Evolutionary conservation across 2,329 filamentous ascomycete species (phyloP), one percentile per base, ranked within the genome.

Genomic region (Beauveria sp.): DNA sequence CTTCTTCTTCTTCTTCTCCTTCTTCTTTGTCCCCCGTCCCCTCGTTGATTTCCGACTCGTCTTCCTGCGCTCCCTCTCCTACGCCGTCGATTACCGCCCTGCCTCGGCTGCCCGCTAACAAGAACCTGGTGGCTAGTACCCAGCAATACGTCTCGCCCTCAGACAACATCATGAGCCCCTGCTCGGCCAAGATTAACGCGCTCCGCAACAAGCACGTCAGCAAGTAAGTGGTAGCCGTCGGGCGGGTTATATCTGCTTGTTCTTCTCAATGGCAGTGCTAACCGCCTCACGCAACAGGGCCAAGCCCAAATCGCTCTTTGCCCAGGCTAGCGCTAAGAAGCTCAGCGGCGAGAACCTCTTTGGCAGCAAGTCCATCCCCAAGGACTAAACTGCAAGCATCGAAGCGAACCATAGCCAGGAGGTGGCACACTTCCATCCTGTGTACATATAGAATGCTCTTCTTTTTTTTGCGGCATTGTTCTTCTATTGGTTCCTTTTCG

Each of bases 151-250:
- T 92, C 72, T 92, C 89, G 20, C 91, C 91, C 3, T 92, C 89
- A n/a, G 91, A 96, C 75, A 86, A 85, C 75, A 92, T 96, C 79
- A 90, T 92, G 86, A 92, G 88, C 68, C 91, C 91, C 41, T 92
- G 90, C 75, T 89, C 87, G 20, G 87, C 89, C 73, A 94, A 94
- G 81, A 83, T 94, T 68, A 88, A 82, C 65, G 87, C 88, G 46
- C 85, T 92, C 74, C 89, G 90, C 76, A 90, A 84, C 77, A 92
- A 91, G 79, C 87, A 91, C 70, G 86, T 86, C 64, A 83, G 82
- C 76, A 93, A 92, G 88, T 91, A 80, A 71, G 84, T 81, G n/a
- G 20, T 6, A 52, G 22, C 34, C 30, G 1, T 34, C 30, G 30
- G 5, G 5, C 34, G 34, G 34, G 34, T 6, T 37, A 37, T 14